Evolutionary conservation across 495 filamentous ascomycete species (phyloP).

Genomic region (Thozetella sp.): DNA sequence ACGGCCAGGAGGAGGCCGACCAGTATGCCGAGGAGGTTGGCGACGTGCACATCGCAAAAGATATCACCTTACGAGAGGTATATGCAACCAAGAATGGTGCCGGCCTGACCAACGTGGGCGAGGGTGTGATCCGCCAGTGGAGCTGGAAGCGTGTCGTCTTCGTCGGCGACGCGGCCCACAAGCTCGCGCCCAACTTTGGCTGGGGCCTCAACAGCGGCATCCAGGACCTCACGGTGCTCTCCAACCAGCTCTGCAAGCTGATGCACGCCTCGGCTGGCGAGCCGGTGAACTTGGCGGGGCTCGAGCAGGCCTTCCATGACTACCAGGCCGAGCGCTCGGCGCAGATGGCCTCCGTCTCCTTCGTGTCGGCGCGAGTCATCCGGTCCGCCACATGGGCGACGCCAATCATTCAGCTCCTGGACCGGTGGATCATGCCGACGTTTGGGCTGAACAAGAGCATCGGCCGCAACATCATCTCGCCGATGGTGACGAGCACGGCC

Average conservation of each 20-base stretch:
- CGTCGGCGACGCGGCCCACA: conserved; percentile 39
- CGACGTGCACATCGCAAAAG: conserved; percentile 28
- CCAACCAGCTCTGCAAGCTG: not conserved
- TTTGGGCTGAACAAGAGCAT: not conserved
- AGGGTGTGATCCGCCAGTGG: conserved; percentile 36
- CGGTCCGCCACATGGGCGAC: not conserved
- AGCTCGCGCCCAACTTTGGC: conserved; percentile 37
- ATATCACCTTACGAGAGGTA: conserved; percentile 34
- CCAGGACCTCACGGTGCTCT: not conserved
- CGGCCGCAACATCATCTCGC: not conserved
- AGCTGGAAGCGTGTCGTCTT: conserved; percentile 33
- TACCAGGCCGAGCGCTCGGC: not conserved
- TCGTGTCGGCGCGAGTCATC: not conserved
- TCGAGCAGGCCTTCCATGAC: not conserved
- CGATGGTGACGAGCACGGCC: not conserved
- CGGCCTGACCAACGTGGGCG: conserved; percentile 31
- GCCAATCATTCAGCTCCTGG: not conserved
- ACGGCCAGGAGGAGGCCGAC: conserved; percentile 35
- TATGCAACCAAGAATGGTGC: conserved; percentile 21
- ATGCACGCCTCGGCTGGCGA: not conserved
- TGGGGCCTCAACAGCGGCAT: conserved; percentile 32
- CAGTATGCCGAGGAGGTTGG: conserved; percentile 18
- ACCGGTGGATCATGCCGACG: not conserved
- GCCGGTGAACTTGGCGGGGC: not conserved
- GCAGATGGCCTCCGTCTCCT: not conserved